These are phyloP conservation scores for Hypoxylon perforatum DNA, from an alignment of 495 filamentous ascomycete species.

Conservation along the genomic window DNA sequence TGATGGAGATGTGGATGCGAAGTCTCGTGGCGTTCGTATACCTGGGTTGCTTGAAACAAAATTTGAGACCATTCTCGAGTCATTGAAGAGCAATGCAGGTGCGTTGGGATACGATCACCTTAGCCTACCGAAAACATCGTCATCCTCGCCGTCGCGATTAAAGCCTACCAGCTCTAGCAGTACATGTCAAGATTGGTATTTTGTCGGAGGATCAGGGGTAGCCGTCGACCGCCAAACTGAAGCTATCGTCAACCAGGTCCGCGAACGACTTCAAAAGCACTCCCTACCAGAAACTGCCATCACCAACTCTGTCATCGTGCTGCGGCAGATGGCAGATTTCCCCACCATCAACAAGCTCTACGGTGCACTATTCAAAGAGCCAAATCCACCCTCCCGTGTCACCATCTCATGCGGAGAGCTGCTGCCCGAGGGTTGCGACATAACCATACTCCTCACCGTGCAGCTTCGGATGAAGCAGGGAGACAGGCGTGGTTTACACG, in stretches of 20 bases:
- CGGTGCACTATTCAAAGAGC: slow-evolving; percentile 70
- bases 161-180: not conserved
- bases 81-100: not conserved
- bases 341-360: slow-evolving; percentile 78
- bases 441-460: slow-evolving; percentile 63
- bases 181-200: slow-evolving; percentile 38
- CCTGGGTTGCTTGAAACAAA: slow-evolving; percentile 59
- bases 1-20: slow-evolving; percentile 2
- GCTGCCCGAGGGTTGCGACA: slow-evolving; percentile 62
- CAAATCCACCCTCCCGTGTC: slow-evolving; percentile 86
- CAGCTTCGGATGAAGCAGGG: slow-evolving; percentile 31
- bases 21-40: slow-evolving; percentile 49
- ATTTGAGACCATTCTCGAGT: slow-evolving; percentile 49
- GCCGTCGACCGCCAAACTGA: slow-evolving; percentile 50
- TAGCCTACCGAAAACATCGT: slow-evolving; percentile 2
- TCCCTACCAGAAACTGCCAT: slow-evolving; percentile 65
- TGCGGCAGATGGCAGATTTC: slow-evolving; percentile 85
- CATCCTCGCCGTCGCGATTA: not conserved
- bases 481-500: slow-evolving; percentile 75
- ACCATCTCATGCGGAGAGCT: slow-evolving; percentile 78
- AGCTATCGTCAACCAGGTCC: slow-evolving; percentile 49
- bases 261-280: slow-evolving; percentile 39
- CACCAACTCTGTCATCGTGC: slow-evolving; percentile 77
- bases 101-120: slow-evolving; percentile 10
- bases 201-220: slow-evolving; percentile 20